Percentiles rank a stretch among this genome's conserved stretches.
phyloP scores from a whole-genome alignment of 2,329 filamentous ascomycete genomes.

The Aspergillus fischeri region DNA sequence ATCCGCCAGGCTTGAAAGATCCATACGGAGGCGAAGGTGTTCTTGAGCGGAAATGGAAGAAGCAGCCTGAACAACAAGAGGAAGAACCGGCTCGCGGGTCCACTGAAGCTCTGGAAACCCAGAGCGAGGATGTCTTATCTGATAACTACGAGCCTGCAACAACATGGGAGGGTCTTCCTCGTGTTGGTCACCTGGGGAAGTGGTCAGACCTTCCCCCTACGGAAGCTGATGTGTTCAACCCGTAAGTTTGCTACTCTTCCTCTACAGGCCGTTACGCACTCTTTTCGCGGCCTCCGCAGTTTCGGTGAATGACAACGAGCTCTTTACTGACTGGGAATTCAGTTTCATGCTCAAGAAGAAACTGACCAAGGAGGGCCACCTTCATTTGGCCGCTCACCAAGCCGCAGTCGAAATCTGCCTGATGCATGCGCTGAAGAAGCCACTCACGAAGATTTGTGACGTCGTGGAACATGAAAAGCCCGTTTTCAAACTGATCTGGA shows the following conservation, averaged over 20 bases:
- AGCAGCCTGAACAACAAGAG: slow-evolving; percentile 13
- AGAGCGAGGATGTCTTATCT: slow-evolving; percentile 8
- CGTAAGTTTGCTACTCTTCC: slow-evolving; percentile 31
- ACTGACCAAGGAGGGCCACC: slow-evolving; percentile 29
- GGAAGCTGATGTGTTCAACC: slow-evolving; percentile 36
- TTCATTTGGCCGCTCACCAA: slow-evolving; percentile 48
- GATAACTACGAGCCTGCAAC: slow-evolving; percentile 44
- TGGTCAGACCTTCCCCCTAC: slow-evolving; percentile 37
- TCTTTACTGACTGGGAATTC: background rate
- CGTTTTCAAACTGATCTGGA: slow-evolving; percentile 29
- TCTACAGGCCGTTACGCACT: background rate
- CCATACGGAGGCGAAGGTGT: slow-evolving; percentile 43
- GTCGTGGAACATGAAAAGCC: slow-evolving; percentile 26
- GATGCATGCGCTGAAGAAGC: slow-evolving; percentile 43
- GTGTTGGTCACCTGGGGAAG: slow-evolving; percentile 48
- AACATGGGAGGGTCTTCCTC: slow-evolving; percentile 52
- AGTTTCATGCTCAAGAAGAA: slow-evolving; percentile 37
- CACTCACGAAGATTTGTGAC: slow-evolving; percentile 31
- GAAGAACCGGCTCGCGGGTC: slow-evolving; percentile 10
- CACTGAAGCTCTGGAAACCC: slow-evolving; percentile 8
- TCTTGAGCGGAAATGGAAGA: slow-evolving; percentile 25
- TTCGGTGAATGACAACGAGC: background rate
- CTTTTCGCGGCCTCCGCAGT: background rate
- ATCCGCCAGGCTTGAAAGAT: slow-evolving; percentile 46
- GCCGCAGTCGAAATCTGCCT: slow-evolving; percentile 55